Evolutionary conservation across 139 green algal genomes (phyloP).

Genomic region (Auxenochlorella pyrenoidosa): DNA sequence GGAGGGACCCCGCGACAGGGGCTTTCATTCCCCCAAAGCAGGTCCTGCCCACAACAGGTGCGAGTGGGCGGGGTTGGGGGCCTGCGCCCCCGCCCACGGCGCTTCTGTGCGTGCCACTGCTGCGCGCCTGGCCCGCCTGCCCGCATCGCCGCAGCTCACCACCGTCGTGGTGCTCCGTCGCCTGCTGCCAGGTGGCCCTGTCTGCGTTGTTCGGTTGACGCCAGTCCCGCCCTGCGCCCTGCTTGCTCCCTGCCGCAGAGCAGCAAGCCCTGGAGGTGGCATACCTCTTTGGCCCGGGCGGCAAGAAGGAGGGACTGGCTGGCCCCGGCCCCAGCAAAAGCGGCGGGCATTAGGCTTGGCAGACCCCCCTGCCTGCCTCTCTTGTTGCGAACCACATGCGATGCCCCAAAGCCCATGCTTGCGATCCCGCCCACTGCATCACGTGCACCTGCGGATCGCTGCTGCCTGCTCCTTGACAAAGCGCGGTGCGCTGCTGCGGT

Average conservation of each 20-base stretch:
- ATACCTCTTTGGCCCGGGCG: not conserved
- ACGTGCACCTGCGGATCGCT: too few species aligned
- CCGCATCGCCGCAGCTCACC: not conserved
- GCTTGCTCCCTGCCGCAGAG: not conserved
- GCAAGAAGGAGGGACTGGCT: not conserved
- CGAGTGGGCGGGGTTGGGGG: not conserved
- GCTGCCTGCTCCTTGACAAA: too few species aligned
- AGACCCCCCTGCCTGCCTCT: too few species aligned
- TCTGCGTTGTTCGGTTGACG: not conserved
- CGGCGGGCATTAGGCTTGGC: too few species aligned
- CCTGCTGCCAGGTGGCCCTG: not conserved
- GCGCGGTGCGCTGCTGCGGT: too few species aligned
- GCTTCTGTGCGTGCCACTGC: not conserved
- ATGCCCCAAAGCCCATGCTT: too few species aligned
- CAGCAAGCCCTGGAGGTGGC: constrained; percentile 5
- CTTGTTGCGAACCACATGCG: too few species aligned
- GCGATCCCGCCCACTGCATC: too few species aligned
- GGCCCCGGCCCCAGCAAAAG: too few species aligned
- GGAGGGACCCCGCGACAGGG: not conserved
- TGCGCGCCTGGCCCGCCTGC: too few species aligned
- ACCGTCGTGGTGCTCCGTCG: not conserved
- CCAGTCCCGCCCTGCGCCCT: not conserved
- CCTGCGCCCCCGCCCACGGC: too few species aligned
- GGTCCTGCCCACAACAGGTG: constrained; percentile 34
- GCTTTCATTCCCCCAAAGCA: constrained; percentile 7